phyloP scores from a whole-genome alignment of 768 basidiomycete genomes.

The Erythrobasidium yunnanense region DNA sequence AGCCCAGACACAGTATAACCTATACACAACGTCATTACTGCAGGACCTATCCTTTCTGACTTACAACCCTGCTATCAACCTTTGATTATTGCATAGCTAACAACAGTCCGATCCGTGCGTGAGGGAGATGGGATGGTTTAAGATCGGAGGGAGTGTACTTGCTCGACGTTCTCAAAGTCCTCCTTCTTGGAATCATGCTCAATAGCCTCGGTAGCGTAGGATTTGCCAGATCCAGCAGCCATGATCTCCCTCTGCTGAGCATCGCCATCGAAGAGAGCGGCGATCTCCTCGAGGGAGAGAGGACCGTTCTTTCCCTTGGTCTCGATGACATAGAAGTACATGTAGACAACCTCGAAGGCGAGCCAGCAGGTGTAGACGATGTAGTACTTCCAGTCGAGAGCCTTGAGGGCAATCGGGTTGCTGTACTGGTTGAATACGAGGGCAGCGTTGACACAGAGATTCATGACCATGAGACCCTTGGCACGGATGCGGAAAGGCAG shows the following conservation, averaged over 20 bases:
- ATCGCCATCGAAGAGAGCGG: not conserved
- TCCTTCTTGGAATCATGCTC: no score
- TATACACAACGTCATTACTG: no score
- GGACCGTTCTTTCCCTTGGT: slow-evolving; percentile 9
- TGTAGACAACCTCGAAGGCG: not conserved
- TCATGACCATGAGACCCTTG: slow-evolving; percentile 70
- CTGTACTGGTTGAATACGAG: slow-evolving; percentile 84
- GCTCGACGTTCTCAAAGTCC: no score
- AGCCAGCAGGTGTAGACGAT: slow-evolving; percentile 3
- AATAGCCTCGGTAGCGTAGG: no score
- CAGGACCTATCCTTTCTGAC: no score
- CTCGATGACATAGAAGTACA: not conserved
- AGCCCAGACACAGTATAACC: no score
- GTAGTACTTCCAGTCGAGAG: slow-evolving; percentile 49
- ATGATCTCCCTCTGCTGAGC: not conserved
- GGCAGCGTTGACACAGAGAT: slow-evolving; percentile 39
- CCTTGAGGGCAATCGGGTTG: slow-evolving; percentile 64
- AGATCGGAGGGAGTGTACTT: no score
- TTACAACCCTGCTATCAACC: no score
- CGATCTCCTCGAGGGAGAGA: slow-evolving; percentile 3
- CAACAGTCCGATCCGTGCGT: no score
- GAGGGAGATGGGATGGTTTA: no score
- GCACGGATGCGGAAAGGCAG: slow-evolving; percentile 70
- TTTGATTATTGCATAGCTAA: no score
- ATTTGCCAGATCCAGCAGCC: no score